A percentile compares a stretch with the other conserved stretches of the same genome.
These are phyloP conservation scores for Colletotrichum agaves DNA, from an alignment of 2,329 filamentous ascomycete genomes.

Conservation along the genomic window DNA sequence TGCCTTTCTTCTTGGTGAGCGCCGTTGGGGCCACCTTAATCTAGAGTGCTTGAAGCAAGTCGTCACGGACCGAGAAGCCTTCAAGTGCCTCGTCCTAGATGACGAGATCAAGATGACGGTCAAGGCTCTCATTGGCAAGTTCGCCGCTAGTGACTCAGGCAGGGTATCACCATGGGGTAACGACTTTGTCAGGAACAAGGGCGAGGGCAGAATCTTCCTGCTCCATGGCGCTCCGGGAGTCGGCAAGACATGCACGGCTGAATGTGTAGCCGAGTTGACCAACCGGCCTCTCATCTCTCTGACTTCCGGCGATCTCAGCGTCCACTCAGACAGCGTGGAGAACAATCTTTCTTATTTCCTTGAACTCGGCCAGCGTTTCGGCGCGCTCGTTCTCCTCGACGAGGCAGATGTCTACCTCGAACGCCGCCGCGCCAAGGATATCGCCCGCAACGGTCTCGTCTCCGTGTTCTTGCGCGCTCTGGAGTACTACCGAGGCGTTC, in stretches of 20 bases:
- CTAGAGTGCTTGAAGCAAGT: constrained; percentile 53
- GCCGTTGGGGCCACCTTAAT: constrained; percentile 57
- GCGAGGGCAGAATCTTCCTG: constrained; percentile 61
- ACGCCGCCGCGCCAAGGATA: constrained; percentile 55
- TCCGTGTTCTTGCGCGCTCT: constrained; percentile 61
- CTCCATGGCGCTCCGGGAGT: constrained; percentile 65
- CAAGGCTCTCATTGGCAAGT: constrained; percentile 59
- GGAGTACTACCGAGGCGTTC: constrained; percentile 62
- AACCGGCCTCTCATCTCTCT: constrained; percentile 62
- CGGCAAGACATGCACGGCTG: constrained; percentile 67
- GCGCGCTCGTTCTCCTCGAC: constrained; percentile 65
- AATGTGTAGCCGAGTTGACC: constrained; percentile 63
- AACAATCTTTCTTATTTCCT: constrained; percentile 59
- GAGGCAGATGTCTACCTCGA: constrained; percentile 72
- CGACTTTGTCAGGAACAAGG: constrained; percentile 48
- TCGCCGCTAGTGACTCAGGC: constrained; percentile 51
- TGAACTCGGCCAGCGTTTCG: constrained; percentile 59
- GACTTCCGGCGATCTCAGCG: constrained; percentile 60
- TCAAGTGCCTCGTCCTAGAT: constrained; percentile 62
- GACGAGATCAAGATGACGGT: constrained; percentile 60
- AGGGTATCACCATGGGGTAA: constrained; percentile 58
- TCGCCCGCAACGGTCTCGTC: constrained; percentile 59
- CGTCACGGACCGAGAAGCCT: constrained; percentile 57
- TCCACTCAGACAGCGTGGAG: constrained; percentile 52
- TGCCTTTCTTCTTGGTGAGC: constrained; percentile 57